Conservation (phyloP, 2,329 filamentous ascomycete species). For the Botryosphaeria dothidea region DNA sequence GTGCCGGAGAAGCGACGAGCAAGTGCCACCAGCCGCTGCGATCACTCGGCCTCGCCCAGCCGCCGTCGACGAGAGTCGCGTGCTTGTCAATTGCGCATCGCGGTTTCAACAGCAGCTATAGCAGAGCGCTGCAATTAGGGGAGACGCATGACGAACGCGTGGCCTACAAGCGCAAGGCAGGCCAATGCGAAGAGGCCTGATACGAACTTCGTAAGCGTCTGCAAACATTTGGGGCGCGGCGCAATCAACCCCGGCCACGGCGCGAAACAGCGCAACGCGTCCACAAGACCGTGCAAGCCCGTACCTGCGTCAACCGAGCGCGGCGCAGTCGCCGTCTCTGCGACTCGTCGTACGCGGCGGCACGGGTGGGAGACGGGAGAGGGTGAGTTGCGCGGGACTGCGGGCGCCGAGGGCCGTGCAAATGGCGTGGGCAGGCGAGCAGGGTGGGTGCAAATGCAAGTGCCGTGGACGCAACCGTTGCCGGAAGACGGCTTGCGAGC, state of each 20-base stretch:
- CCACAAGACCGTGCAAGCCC: slow-evolving; percentile 3
- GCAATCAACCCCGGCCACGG: neutral
- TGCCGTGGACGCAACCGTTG: neutral
- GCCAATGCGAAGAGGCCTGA: slow-evolving; percentile 4
- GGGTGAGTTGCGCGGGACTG: neutral
- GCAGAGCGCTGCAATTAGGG: neutral
- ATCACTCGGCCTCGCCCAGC: no score
- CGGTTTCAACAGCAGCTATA: neutral
- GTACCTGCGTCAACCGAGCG: slow-evolving; percentile 6
- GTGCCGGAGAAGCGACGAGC: neutral
- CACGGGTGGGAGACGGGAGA: no score
- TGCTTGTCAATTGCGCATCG: neutral
- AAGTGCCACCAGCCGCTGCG: no score
- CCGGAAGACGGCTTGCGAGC: slow-evolving; percentile 8
- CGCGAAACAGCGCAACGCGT: slow-evolving; percentile 12
- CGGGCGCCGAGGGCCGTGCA: neutral
- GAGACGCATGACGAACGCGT: neutral
- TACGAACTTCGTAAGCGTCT: slow-evolving; percentile 1
- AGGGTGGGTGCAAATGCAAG: neutral
- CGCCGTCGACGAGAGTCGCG: neutral
- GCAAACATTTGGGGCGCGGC: slow-evolving; percentile 9
- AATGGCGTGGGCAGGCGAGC: neutral
- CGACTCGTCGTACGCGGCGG: neutral
- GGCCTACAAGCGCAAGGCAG: neutral
- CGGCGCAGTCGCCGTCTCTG: no score